phyloP scores from a whole-genome alignment of 1,284 basidiomycete genomes.

The Ustilago curta region DNA sequence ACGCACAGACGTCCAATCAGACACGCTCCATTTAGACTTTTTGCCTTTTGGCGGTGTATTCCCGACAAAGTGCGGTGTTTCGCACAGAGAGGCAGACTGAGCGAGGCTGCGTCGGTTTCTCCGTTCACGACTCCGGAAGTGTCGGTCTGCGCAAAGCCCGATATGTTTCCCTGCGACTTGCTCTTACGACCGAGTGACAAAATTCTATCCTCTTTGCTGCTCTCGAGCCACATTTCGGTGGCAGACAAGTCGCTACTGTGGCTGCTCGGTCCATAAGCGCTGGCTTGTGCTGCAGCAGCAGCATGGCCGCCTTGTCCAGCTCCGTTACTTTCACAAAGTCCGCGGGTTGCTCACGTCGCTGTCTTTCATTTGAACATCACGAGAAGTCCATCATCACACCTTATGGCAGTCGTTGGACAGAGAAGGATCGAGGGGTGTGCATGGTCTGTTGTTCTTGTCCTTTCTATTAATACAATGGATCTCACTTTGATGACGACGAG shows the following conservation, averaged over 20 bases:
- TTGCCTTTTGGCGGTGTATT: no score
- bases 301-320: not conserved
- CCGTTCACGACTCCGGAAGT: constrained; percentile 1
- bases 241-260: not conserved
- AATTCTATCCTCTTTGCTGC: not conserved
- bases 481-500: constrained; percentile 19
- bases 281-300: constrained; percentile 1
- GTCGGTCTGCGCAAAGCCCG: constrained; percentile 2
- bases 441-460: not conserved
- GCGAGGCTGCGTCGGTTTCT: not conserved
- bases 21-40: not conserved
- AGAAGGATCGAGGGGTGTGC: not conserved
- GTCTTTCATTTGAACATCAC: no score
- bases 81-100: not conserved
- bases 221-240: not conserved
- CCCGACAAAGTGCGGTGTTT: not conserved
- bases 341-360: not conserved
- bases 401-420: no score
- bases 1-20: constrained; percentile 4
- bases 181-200: not conserved
- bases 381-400: no score
- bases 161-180: not conserved
- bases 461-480: not conserved
- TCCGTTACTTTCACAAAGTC: not conserved
- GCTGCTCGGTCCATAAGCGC: not conserved